These are phyloP conservation scores for Saccharomycopsis amapae DNA, from an alignment of 805 yeast genomes.

Conservation along the genomic window DNA sequence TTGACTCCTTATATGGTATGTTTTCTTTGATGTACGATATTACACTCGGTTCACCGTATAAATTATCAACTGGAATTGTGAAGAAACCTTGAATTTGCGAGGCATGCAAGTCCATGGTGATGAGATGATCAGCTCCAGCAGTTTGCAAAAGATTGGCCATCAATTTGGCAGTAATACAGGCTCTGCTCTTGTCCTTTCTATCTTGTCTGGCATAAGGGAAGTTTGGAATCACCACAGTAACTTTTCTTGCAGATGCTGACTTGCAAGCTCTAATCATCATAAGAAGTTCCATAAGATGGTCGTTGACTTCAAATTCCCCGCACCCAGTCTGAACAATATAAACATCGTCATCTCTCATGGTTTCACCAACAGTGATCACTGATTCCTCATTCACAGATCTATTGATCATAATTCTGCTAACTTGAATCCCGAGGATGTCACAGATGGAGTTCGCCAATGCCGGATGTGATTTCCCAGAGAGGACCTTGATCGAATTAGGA, in stretches of 20 bases:
- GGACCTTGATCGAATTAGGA: slow-evolving; percentile 19
- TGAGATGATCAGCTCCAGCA: slow-evolving; percentile 81
- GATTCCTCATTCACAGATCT: slow-evolving; percentile 87
- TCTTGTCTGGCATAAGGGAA: slow-evolving; percentile 89
- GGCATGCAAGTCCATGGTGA: slow-evolving; percentile 86
- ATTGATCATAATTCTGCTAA: slow-evolving; percentile 72
- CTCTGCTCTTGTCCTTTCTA: slow-evolving; percentile 76
- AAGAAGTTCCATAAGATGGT: slow-evolving; percentile 63
- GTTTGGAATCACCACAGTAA: slow-evolving; percentile 76
- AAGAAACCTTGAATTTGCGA: slow-evolving; percentile 85
- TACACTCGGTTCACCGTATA: slow-evolving; percentile 79
- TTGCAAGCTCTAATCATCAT: slow-evolving; percentile 79
- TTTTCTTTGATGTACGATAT: slow-evolving; percentile 65
- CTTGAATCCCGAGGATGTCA: slow-evolving; percentile 50
- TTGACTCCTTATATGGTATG: slow-evolving; percentile 47
- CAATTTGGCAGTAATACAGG: slow-evolving; percentile 79
- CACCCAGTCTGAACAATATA: slow-evolving; percentile 76
- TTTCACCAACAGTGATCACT: slow-evolving; percentile 79
- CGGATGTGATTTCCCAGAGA: slow-evolving; percentile 44
- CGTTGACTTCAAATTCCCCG: slow-evolving; percentile 63
- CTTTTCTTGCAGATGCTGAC: slow-evolving; percentile 75
- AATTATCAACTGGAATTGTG: slow-evolving; percentile 74
- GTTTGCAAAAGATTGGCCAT: slow-evolving; percentile 78
- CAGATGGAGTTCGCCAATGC: slow-evolving; percentile 72
- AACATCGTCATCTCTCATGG: slow-evolving; percentile 87